Conservation (phyloP, 148 eudicot species). For the Heliosperma pusillum region DNA sequence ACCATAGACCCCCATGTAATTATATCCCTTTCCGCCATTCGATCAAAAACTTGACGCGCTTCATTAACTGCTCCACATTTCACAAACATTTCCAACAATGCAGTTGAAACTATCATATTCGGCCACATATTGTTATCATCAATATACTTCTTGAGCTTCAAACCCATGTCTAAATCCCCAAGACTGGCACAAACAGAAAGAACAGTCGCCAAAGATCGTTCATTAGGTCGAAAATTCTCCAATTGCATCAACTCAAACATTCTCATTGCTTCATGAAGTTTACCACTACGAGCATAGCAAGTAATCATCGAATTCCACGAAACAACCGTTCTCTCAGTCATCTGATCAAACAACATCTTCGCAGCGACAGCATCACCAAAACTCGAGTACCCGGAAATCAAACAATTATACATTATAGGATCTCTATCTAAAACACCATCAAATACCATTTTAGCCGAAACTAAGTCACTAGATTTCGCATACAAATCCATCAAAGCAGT, state of each 20-base stretch:
- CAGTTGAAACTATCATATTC: conserved; percentile 55
- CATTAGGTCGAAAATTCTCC: conserved; percentile 40
- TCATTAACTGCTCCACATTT: conserved; percentile 57
- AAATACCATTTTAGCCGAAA: conserved; percentile 41
- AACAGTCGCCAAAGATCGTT: conserved; percentile 39
- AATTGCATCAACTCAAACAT: conserved; percentile 49
- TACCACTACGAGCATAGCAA: conserved; percentile 43
- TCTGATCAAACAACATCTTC: conserved; percentile 50
- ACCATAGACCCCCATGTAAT: conserved; percentile 65
- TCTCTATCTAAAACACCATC: conserved; percentile 44
- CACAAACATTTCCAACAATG: conserved; percentile 57
- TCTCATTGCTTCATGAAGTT: conserved; percentile 43
- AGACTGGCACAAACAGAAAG: conserved; percentile 49
- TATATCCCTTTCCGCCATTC: conserved; percentile 42
- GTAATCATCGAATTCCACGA: conserved; percentile 61
- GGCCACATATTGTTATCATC: conserved; percentile 38
- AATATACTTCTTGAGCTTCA: conserved; percentile 39
- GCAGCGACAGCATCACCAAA: conserved; percentile 41
- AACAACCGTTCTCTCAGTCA: conserved; percentile 45
- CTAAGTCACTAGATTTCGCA: conserved; percentile 45
- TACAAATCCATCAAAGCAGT: conserved; percentile 53
- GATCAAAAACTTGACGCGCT: conserved; percentile 52
- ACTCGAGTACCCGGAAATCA: conserved; percentile 47
- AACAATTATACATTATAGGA: conserved; percentile 44
- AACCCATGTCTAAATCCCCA: conserved; percentile 47